These are phyloP conservation scores for Syzygium oleosum DNA, from an alignment of 345 rosid species.

Conservation along the genomic window DNA sequence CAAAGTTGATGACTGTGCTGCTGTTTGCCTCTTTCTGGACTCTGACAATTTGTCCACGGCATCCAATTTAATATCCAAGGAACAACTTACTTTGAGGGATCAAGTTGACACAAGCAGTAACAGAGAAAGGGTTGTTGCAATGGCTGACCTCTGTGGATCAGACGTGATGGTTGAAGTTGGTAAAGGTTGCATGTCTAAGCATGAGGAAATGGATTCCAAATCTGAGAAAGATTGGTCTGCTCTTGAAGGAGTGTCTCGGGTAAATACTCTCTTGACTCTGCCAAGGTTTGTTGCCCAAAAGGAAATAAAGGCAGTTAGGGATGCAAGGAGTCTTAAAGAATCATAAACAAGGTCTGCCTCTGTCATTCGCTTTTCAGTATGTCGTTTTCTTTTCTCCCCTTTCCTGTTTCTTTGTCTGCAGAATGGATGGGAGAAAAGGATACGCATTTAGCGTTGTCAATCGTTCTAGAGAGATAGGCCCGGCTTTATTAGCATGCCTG, in stretches of 20 bases:
- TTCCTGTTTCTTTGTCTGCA: constrained; percentile 9
- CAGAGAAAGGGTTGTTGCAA: constrained; percentile 18
- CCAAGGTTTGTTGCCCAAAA: constrained; percentile 79
- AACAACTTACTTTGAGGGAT: constrained; percentile 11
- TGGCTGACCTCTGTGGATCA: constrained; percentile 22
- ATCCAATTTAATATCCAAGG: constrained; percentile 28
- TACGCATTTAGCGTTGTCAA: constrained; percentile 9
- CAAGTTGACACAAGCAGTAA: constrained; percentile 14
- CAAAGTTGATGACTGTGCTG: constrained; percentile 94
- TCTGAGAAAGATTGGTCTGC: constrained; percentile 70
- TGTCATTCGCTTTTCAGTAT: not conserved
- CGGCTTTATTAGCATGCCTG: constrained; percentile 45
- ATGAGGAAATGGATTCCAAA: constrained; percentile 29
- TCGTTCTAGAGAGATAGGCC: constrained; percentile 41
- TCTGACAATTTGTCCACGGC: constrained; percentile 32
- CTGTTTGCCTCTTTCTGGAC: constrained; percentile 78
- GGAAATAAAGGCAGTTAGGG: constrained; percentile 18
- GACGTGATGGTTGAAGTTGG: constrained; percentile 26
- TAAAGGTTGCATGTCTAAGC: constrained; percentile 30
- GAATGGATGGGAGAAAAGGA: constrained; percentile 4
- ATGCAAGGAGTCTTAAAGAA: constrained; percentile 12
- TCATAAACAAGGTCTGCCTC: not conserved
- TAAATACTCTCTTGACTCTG: constrained; percentile 62
- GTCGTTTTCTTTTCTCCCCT: not conserved
- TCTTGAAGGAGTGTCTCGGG: constrained; percentile 84